Base-by-base conservation (phyloP, 331 rosid species). In the Pyrus hybrid region DNA sequence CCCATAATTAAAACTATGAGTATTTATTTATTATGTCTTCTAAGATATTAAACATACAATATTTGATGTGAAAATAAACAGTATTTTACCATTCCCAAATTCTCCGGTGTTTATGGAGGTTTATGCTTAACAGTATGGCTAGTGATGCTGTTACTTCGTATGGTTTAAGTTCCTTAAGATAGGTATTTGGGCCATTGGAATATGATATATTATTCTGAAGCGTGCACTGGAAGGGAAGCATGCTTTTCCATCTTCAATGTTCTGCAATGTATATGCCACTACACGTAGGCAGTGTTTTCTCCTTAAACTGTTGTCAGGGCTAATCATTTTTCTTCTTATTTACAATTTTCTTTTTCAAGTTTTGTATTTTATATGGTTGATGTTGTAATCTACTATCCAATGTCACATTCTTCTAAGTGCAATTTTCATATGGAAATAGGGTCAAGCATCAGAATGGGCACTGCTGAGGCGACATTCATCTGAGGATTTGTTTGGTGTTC, bases 371-470 rank as follows among this genome's bases (percentile, higher is more conserved):
- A 32, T 14, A n/a, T 72, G 33, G 7, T 26, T n/a, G 16, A 35
- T 35, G 29, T 37, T 56, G 16, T 63, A 22, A 6, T 69, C n/a
- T 70, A 69, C 43, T 6, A 21, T 69, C 37, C 41, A 62, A 17
- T 60, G 23, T 43, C 23, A 28, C 16, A 25, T 21, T 41, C 63
- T 35, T 65, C 3, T 71, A 35, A 23, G 4, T 74, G 60, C 43
- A 49, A 33, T 57, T 56, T 79, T 82, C 62, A 47, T 71, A 6
- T 83, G 76, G 81, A 57, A 73, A 64, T 64, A 91, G 98, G 98
- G 98, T 76, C 97, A 91, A 87, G 98, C 98, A 45, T 93, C 98
- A 58, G 98, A 91, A 79, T 93, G 98, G 98, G 97, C 97, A 72
- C 75, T 90, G 86, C 82, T 91, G 77, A 88, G 98, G 77, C 88